Percentiles rank a stretch among this genome's conserved stretches.
Evolutionary conservation across 1,139 yeast species (phyloP).

Genomic region (Pichia norvegensis): DNA sequence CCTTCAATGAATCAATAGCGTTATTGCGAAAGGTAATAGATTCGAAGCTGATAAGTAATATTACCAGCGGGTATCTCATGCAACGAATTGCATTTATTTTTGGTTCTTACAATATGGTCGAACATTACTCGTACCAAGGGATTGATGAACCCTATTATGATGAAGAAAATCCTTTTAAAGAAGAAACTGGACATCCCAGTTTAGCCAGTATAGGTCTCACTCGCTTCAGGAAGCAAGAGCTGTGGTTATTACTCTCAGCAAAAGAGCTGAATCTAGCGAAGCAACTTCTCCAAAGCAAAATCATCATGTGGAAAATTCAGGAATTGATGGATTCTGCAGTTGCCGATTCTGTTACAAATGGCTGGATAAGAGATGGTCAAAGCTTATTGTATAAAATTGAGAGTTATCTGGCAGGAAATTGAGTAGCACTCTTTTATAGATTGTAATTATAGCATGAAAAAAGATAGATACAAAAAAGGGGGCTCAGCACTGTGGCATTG

Average conservation of each 20-base stretch:
- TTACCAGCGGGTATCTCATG: constrained; percentile 33
- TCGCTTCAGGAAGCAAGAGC: constrained; percentile 62
- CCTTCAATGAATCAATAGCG: constrained; percentile 43
- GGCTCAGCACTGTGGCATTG: no score
- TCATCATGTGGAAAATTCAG: constrained; percentile 21
- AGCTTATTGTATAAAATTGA: constrained; percentile 4
- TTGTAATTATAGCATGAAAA: neutral
- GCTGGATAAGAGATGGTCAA: constrained; percentile 10
- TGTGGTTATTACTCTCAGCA: constrained; percentile 75
- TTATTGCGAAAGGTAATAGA: constrained; percentile 39
- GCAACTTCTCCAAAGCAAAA: constrained; percentile 20
- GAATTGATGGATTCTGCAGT: constrained; percentile 9
- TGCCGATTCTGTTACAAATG: neutral
- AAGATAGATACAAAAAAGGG: no score
- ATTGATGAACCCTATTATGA: constrained; percentile 26
- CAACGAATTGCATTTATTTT: constrained; percentile 37
- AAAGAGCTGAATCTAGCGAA: constrained; percentile 50
- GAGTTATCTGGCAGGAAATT: neutral
- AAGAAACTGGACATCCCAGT: constrained; percentile 27
- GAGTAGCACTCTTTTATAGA: neutral
- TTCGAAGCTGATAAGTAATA: constrained; percentile 34
- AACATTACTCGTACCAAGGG: neutral
- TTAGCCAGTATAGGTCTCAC: constrained; percentile 45
- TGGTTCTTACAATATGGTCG: constrained; percentile 27
- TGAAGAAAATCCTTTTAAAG: constrained; percentile 34